Conservation (phyloP, 805 yeast species). For the Ogataea populi-albae region DNA sequence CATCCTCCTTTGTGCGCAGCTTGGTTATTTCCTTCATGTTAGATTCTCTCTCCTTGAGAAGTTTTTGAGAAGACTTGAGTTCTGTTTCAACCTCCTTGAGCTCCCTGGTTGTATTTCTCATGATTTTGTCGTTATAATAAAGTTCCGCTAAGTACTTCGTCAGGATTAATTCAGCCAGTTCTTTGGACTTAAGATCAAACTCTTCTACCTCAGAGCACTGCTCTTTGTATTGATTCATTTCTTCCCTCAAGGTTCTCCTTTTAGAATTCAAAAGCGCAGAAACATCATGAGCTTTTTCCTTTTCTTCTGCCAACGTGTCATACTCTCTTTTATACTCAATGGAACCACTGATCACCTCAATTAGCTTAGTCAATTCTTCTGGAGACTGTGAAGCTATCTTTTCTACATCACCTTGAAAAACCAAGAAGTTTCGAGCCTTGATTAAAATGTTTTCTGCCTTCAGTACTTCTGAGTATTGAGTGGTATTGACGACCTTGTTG, state of each 20-base stretch:
- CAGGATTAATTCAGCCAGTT: conserved; percentile 46
- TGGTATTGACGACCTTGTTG: conserved; percentile 55
- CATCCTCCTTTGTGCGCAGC: conserved; percentile 45
- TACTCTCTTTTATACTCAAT: conserved; percentile 63
- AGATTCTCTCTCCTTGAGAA: conserved; percentile 30
- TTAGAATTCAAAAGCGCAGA: conserved; percentile 64
- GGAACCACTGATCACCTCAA: conserved; percentile 87
- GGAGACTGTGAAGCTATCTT: conserved; percentile 87
- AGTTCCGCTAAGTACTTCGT: conserved; percentile 60
- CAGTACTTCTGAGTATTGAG: conserved; percentile 62
- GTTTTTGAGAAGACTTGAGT: conserved; percentile 10
- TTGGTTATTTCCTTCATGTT: conserved; percentile 29
- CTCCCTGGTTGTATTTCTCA: conserved; percentile 30
- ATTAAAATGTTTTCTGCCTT: conserved; percentile 78
- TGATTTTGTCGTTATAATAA: conserved; percentile 52
- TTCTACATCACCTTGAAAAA: conserved; percentile 96
- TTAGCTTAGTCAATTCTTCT: conserved; percentile 61
- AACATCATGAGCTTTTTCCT: conserved; percentile 61
- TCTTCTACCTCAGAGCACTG: conserved; percentile 70
- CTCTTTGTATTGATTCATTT: conserved; percentile 71
- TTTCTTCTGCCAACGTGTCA: conserved; percentile 58
- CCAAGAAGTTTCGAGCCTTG: conserved; percentile 87
- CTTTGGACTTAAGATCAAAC: conserved; percentile 54
- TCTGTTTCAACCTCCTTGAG: conserved; percentile 25
- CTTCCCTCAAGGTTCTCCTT: conserved; percentile 68